Percentiles rank a stretch among this genome's conserved stretches.
Conservation (phyloP, 2,329 filamentous ascomycete genomes). For the Sporothrix brasiliensis region DNA sequence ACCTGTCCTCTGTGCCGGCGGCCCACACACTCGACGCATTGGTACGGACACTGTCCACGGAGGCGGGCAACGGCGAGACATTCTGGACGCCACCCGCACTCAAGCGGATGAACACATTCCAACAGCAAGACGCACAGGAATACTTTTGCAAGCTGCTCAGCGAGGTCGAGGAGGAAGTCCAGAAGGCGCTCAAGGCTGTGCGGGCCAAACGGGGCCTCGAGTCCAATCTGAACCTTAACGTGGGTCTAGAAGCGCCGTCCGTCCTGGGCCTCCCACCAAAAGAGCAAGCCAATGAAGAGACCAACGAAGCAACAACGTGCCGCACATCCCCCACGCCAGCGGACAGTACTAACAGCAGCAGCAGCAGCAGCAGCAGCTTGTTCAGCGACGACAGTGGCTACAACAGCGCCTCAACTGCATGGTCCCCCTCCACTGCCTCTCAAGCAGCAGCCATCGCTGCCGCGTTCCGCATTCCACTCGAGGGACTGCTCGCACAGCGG, state of each 20-base stretch:
- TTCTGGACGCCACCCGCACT: constrained; percentile 81
- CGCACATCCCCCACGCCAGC: background rate
- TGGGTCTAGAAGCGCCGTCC: background rate
- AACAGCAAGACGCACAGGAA: constrained; percentile 97
- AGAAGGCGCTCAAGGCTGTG: constrained; percentile 49
- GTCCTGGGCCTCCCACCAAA: background rate
- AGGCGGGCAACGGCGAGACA: constrained; percentile 70
- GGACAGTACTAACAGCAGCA: background rate
- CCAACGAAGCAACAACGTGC: background rate
- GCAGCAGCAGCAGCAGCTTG: constrained; percentile 45
- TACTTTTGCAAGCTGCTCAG: constrained; percentile 91
- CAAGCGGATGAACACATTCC: constrained; percentile 92
- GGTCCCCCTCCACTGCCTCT: constrained; percentile 43
- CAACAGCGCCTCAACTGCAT: constrained; percentile 47
- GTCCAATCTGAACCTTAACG: constrained; percentile 37
- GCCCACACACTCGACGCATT: constrained; percentile 62
- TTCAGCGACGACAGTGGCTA: constrained; percentile 62
- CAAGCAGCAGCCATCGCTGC: constrained; percentile 43
- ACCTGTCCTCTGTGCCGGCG: constrained; percentile 43
- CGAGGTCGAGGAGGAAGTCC: constrained; percentile 77
- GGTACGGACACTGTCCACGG: constrained; percentile 69
- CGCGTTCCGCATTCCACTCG: constrained; percentile 71
- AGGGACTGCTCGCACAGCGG: constrained; percentile 83
- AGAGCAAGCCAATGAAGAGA: background rate
- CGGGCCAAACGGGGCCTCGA: constrained; percentile 48